Conservation (phyloP, 164 flowering plant genomes). For the Houttuynia cordata region DNA sequence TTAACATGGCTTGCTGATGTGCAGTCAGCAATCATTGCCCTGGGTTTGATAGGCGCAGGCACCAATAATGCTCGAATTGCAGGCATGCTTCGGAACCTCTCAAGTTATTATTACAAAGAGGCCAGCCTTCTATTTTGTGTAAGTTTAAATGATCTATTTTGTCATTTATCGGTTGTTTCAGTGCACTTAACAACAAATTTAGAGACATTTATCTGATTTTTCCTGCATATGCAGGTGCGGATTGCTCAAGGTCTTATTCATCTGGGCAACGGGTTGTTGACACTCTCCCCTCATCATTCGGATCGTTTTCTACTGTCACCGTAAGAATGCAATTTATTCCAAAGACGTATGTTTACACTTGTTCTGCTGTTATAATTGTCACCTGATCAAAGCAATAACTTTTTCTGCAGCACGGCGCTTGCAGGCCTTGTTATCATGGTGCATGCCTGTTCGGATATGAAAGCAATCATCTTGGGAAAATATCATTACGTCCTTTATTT, state of each 20-base stretch:
- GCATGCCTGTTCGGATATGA: slow-evolving; percentile 92
- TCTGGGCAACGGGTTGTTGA: slow-evolving; percentile 88
- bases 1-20: slow-evolving; percentile 1
- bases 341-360: background rate
- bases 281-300: slow-evolving; percentile 91
- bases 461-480: slow-evolving; percentile 74
- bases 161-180: background rate
- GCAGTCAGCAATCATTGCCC: slow-evolving; percentile 90
- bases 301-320: slow-evolving; percentile 85
- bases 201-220: background rate
- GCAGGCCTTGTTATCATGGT: slow-evolving; percentile 70
- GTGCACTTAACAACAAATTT: background rate
- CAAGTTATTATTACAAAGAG: slow-evolving; percentile 95
- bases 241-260: slow-evolving; percentile 98
- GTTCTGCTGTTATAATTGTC: background rate
- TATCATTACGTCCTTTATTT: slow-evolving; percentile 88
- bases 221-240: slow-evolving; percentile 53
- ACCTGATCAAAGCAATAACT: background rate
- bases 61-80: slow-evolving; percentile 98
- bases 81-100: slow-evolving; percentile 96
- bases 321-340: slow-evolving; percentile 31
- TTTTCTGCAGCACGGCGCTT: slow-evolving; percentile 54
- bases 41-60: slow-evolving; percentile 96
- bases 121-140: slow-evolving; percentile 91
- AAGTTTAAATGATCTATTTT: slow-evolving; percentile 10